Conservation (phyloP, 2,329 filamentous ascomycete species). For the Penicillium fuscoglaucum region DNA sequence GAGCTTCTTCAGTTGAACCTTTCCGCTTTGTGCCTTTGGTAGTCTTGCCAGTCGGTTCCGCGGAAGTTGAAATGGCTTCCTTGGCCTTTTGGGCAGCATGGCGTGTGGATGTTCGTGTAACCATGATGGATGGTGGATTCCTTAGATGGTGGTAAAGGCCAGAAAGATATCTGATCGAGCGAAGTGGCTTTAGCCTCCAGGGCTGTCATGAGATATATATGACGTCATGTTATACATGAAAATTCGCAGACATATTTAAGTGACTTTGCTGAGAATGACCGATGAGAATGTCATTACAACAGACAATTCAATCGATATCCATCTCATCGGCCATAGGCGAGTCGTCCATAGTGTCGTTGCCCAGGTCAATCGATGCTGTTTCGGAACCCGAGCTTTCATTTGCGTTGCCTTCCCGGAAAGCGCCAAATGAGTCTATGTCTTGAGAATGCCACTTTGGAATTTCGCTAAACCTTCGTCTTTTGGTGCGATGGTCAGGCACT, state of each 20-base stretch:
- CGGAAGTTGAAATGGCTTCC: conserved; percentile 39
- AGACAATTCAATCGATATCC: conserved; percentile 36
- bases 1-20: conserved; percentile 27
- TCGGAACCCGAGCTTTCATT: conserved; percentile 26
- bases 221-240: conserved; percentile 35
- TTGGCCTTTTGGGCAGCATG: conserved; percentile 48
- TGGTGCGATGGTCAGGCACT: conserved; percentile 22
- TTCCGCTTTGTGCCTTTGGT: conserved; percentile 44
- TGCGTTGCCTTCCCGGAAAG: conserved; percentile 19
- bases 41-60: conserved; percentile 31
- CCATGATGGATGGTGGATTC: conserved; percentile 23
- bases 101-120: conserved; percentile 43
- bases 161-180: neutral
- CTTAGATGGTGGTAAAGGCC: neutral
- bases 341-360: conserved; percentile 16
- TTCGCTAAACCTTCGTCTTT: conserved; percentile 29
- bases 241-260: neutral
- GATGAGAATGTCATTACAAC: neutral
- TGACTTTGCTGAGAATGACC: neutral
- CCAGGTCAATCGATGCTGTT: conserved; percentile 23
- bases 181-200: neutral
- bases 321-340: conserved; percentile 30
- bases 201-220: conserved; percentile 22
- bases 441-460: conserved; percentile 15
- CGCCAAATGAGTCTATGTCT: conserved; percentile 12